Base-by-base conservation (phyloP, 2,329 filamentous ascomycete genomes). In the Xylaria sp. region DNA sequence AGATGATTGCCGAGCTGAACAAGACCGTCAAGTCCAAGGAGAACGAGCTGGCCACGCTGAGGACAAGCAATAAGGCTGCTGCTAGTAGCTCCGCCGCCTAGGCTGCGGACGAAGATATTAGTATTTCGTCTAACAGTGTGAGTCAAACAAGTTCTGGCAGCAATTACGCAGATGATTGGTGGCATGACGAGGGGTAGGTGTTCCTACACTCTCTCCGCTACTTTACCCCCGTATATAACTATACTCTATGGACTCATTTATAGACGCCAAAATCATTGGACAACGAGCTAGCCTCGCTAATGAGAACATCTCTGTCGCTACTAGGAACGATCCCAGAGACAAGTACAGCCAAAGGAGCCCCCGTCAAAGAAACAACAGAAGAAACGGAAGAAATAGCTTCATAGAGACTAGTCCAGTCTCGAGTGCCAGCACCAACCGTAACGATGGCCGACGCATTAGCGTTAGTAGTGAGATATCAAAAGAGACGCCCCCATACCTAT, bases 11-110 rank as follows among this genome's bases (percentile, higher is more conserved):
- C 76, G 85, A 83, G 75, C 85, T 90, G 70, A 86, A 87, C 72
- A 85, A 83, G 70, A 84, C 87, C 80, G 84, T 91, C 66, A 89
- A 87, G 78, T 83, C 85, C 61, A 91, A 92, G 80, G 91, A 91
- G 78, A 84, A 86, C 62, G 82, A 85, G 71, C 80, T 92, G 62
- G 80, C 86, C 32, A 84, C 84, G 65, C 83, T 91, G 56, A 91
- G 90, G 82, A 85, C 84, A 45, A 86, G 84, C 71, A 83, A 89
- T 65, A 78, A 81, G 50, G 85, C 86, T n/a, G 80, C 65, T 57
- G 64, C 62, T 52, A 20, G 60, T 63, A 65, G 34, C 55, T 61
- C 67, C 12, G 58, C 67, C 60, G 72, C 72, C 59, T 76, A 76
- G 75, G 50, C 30, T 55, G 70, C 66, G 66, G 53, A 23, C 4